Base-by-base conservation (phyloP, 75 land plant species). In the Picea glauca region DNA sequence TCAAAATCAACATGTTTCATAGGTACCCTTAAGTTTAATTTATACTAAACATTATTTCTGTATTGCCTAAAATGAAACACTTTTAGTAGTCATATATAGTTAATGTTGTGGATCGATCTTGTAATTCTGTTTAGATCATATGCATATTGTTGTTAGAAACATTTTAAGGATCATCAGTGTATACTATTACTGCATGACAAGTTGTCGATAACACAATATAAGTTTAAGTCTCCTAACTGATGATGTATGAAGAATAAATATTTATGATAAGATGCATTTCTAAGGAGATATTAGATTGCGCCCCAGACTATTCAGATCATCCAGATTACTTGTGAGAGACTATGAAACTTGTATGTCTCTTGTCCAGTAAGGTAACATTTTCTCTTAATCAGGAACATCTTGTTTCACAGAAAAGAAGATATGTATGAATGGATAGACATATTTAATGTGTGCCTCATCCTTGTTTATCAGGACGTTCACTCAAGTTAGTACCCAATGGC, bases 401-500 rank as follows among this genome's bases (percentile, higher is more conserved):
- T 50, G 12, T 50, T 50, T 11, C 56, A 50, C 56, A 50, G 56
- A 50, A 9, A 50, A 50, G 1, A 50, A 50, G 56, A 50, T 50
- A 50, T 9, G 2, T 50, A 50, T 50, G 56, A 50, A 50, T 77
- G 65, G 31, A 74, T 66, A 66, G 26, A 17, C 17, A 56, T 58
- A 76, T 76, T 54, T 31, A 30, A n/a, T 75, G 21, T 75, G 13
- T 75, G 43, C 33, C 17, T 20, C 9, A 75, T 75, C 35, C 30
- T n/a, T 63, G 33, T 72, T 54, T 67, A 11, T 77, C 91, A 97
- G 99, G 87, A 97, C 99, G 61, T 97, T 97, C 82, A 97, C 99
- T 66, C 99, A 97, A 90, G 92, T 97, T 63, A 97, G 99, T 81
- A 86, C 82, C 46, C 96, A 93, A 72, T 97, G 99, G 99, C 95